Evolutionary conservation across 1,284 basidiomycete genomes (phyloP), one percentile per base, ranked within the genome.

Genomic region (Cystobasidiaceae sp.): DNA sequence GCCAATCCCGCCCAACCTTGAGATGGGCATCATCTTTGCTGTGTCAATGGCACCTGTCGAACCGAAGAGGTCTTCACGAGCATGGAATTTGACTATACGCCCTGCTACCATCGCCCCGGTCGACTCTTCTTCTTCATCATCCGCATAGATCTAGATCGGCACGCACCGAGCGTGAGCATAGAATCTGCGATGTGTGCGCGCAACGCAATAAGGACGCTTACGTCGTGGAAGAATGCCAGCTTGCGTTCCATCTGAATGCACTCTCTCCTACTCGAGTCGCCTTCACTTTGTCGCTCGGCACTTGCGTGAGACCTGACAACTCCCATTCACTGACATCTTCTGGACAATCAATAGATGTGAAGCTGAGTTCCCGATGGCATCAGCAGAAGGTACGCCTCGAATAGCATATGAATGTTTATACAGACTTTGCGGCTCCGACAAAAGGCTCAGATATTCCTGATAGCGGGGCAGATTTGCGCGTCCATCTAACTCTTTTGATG

Each of bases 261-360:
- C 86, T 85, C 76, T 90, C 88, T 67, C 80, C 82, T 2, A 89
- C 86, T 61, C 85, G 80, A 17, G 86, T 80, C 2, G 86, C 83
- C 71, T 82, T 83, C 56, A 89, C 82, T 41, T 78, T 76, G 75
- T 88, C 86, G 74, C 84, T 82, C 58, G 81, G 74, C 67, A 78
- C 79, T 72, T 79, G 81, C 6, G 86, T 89, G 63, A 91, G 76
- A 1, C 89, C 89, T 66, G 84, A 83, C 55, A 90, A 76, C 27
- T 81, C 76, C 87, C 87, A 91, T 75, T 90, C 87, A 72, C 85
- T 81, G 2, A 84, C 79, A 8, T 82, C 80, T 5, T 79, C 78
- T 8, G 88, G 87, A 6, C 85, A 80, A 69, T 89, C 85, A 43
- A 87, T 80, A 7, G 85, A 80, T 7, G 84, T 83, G 64, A 81